Evolutionary conservation across 805 yeast genomes (phyloP), one percentile per base, ranked within the genome.

Genomic region (Candida boidinii): DNA sequence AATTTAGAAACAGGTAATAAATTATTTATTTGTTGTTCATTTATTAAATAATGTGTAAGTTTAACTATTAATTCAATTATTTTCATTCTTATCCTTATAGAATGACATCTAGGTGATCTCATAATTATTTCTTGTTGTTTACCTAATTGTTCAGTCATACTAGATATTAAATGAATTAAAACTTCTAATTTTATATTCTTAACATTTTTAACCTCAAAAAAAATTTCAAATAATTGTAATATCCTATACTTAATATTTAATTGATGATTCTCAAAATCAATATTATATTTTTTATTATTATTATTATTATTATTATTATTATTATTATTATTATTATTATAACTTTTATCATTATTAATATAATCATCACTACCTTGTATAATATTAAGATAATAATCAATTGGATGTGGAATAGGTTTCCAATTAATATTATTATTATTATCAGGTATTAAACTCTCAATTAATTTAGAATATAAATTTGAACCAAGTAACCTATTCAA

Each of bases 401-500:
- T 39, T 3, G 59, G 51, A 26, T 54, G 51, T 0, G 60, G 37
- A 10, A 41, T 29, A 4, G 59, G 53, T 4, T 13, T 25, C 16
- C 43, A 33, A 3, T 46, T 35, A 3, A 39, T 21, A 9, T 34
- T n/a, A 8, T 28, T 25, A 22, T 34, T 39, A 18, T 39, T 28
- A 6, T 36, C 14, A 1, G 76, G 71, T 4, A 72, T 54, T 3
- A 70, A 47, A 19, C 57, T 49, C 15, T 66, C 66, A 22, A 77
- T 44, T 14, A 70, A 57, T 10, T 39, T 40, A 19, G 62, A 54
- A 43, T 68, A 72, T 2, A 40, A 35, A 38, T 70, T 73, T 41
- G 71, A 69, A 1, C 84, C 84, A 20, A 73, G 33, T 4, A 62
- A 39, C 36, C 79, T 47, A 46, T 73, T 76, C 29, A 78, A 51